Evolutionary conservation across 768 basidiomycete species (phyloP), one percentile per base, ranked within the genome.

Genomic region (Agrocybe pediades): DNA sequence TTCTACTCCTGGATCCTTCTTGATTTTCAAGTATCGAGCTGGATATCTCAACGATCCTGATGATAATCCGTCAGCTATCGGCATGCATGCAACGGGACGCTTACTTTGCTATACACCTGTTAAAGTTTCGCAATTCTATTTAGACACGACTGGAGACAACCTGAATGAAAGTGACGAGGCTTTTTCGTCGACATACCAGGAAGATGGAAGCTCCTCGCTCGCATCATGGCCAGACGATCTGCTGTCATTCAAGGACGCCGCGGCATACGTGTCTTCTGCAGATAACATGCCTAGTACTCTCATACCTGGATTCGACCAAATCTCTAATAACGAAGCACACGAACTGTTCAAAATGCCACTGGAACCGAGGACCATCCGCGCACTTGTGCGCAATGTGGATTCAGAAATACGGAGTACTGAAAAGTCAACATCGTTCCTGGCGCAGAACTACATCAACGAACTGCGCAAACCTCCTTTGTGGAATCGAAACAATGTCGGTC

Each of bases 291-390:
- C 51, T 8, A 58, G 56, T 47, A 51, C 36, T 3, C 40, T 54
- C 17, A 4, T 58, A 16, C 56, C 56, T 8, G 51, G 51, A 1
- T 25, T 58, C 9, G 46, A 58, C 9, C 42, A 50, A 24, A 16
- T 58, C 20, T 44, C 44, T 11, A 20, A 8, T 7, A 41, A 50
- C 24, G 43, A 49, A 11, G 21, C 15, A 9, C 29, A 49, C 19
- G 46, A 49, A 30, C 9, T 53, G 19, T 58, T 53, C 25, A 47
- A 40, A n/a, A 56, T 58, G 51, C 56, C 56, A 17, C 24, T 58
- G 36, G 51, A 53, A 29, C 15, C 26, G 19, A 45, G 56, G 20
- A 54, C 56, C 7, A 50, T 58, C 20, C 26, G 44, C 11, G 49
- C 53, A 4, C 43, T 54, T n/a, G 51, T 54, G 39, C 44, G 53